Evolutionary conservation across 495 filamentous ascomycete genomes (phyloP), one percentile per base, ranked within the genome.

Genomic region (Usnea hakonensis): DNA sequence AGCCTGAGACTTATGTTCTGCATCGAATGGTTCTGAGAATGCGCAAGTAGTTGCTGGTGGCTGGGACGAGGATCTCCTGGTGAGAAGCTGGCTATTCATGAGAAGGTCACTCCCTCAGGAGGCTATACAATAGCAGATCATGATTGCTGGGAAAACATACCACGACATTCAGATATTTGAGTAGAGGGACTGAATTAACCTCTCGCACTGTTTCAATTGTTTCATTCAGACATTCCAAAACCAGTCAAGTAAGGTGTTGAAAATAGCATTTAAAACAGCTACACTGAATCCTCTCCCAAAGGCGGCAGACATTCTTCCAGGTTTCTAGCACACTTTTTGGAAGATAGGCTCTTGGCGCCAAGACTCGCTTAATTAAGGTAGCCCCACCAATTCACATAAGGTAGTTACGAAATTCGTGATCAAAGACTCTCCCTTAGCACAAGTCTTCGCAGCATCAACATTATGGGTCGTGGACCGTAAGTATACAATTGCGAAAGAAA

Each of bases 391-490:
- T 6, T 21, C 40, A 8, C 5, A 17, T 21, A 10, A 5, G 19
- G 52, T n/a, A n/a, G 21, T 14, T 26, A 55, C 32, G 21, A 55
- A 23, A 35, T 21, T 55, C 11, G 32, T 37, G 36, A 33, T n/a
- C 30, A n/a, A 33, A 10, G 6, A 35, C 32, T 21, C 21, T 2
- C 13, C 3, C 48, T 53, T 8, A 1, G 32, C 9, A 36, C 21
- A 55, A 36, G 52, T 21, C 17, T 38, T 37, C 38, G 10, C 30
- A 28, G 43, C 26, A 35, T 32, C 38, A 26, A 36, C 44, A 77
- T 67, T 65, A 88, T 87, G 85, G 80, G 76, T 74, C 83, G 85
- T 74, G 85, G 84, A 85, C 82, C 82, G 83, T 86, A 80, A 81
- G 83, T 84, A 37, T 37, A n/a, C 7, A 55, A 26, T 19, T 2